Base-by-base conservation (phyloP, 805 yeast species). In the Teunomyces atbi region DNA sequence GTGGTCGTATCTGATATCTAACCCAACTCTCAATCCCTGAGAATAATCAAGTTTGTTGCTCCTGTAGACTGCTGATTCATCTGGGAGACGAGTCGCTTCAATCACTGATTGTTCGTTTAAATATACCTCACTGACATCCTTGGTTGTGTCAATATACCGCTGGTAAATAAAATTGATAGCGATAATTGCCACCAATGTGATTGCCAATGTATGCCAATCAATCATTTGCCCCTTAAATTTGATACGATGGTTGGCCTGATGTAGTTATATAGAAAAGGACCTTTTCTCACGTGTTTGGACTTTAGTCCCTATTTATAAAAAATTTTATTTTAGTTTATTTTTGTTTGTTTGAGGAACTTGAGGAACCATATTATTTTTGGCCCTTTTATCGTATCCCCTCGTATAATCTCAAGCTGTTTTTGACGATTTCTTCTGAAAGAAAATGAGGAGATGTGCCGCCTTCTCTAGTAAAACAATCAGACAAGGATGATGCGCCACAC, bases 31-130 rank as follows among this genome's bases (percentile, higher is more conserved):
- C 46, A 90, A 70, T 0, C 87, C 84, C 18, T 44, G 51, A 4
- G 89, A 87, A 59, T 80, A 82, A 18, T 91, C 94, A 27, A 86
- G 80, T 53, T 85, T 82, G 39, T 81, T 81, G 42, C 89, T 84
- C 51, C 94, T 76, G 62, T 86, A 83, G 8, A 86, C 71, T 0
- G 96, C 91, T 12, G 91, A 79, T 61, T 90, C 96, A 42, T 77
- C 73, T 4, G 73, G 70, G 36, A 76, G 71, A n/a, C 96, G 72
- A 1, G 88, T 83, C 5, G 82, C 66, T 2, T 85, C 78, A 28
- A 84, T 65, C 16, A 82, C 73, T 1, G 95, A 77, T 62, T 90
- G 97, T 54, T 80, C 77, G 30, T 66, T 61, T 27, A 84, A 65
- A 10, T 84, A 84, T 28, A 79, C 64, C 39, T 78, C 79, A 45